A percentile compares a stretch with the other conserved stretches of the same genome.
Conservation (phyloP, 2,329 filamentous ascomycete species). For the Cercospora beticola region DNA sequence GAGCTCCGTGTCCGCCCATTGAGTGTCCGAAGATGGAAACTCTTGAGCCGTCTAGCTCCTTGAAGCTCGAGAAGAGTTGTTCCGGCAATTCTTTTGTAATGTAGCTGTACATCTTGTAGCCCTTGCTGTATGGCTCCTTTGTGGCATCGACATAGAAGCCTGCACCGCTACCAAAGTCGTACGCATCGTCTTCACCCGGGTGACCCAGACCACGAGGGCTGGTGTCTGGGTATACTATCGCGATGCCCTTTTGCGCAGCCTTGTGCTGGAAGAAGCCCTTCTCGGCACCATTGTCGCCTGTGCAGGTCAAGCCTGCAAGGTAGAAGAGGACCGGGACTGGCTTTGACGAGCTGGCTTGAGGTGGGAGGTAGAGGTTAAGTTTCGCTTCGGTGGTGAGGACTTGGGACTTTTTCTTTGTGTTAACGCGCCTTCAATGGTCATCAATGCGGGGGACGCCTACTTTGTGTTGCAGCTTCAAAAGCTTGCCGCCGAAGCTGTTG, state of each 20-base stretch:
- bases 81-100: conserved; percentile 83
- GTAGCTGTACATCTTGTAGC: conserved; percentile 96
- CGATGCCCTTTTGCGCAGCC: conserved; percentile 77
- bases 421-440: background rate
- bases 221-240: conserved; percentile 93
- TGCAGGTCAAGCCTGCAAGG: conserved; percentile 91
- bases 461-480: conserved; percentile 85
- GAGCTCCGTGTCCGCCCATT: conserved; percentile 95
- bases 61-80: conserved; percentile 70
- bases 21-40: conserved; percentile 90
- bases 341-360: conserved; percentile 59
- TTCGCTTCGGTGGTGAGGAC: conserved; percentile 85
- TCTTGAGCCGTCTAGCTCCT: conserved; percentile 64
- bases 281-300: conserved; percentile 74
- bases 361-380: conserved; percentile 88
- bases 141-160: conserved; percentile 94
- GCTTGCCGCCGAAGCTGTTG: conserved; percentile 86
- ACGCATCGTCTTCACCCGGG: conserved; percentile 79
- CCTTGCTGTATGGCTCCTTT: conserved; percentile 66
- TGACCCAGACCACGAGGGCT: conserved; percentile 80
- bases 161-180: conserved; percentile 88
- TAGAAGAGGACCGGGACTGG: conserved; percentile 87
- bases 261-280: conserved; percentile 88
- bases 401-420: conserved; percentile 54
- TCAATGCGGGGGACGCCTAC: conserved; percentile 20